These are phyloP conservation scores for Fonsecaea pugnacius DNA, from an alignment of 2,329 filamentous ascomycete genomes.

Conservation along the genomic window DNA sequence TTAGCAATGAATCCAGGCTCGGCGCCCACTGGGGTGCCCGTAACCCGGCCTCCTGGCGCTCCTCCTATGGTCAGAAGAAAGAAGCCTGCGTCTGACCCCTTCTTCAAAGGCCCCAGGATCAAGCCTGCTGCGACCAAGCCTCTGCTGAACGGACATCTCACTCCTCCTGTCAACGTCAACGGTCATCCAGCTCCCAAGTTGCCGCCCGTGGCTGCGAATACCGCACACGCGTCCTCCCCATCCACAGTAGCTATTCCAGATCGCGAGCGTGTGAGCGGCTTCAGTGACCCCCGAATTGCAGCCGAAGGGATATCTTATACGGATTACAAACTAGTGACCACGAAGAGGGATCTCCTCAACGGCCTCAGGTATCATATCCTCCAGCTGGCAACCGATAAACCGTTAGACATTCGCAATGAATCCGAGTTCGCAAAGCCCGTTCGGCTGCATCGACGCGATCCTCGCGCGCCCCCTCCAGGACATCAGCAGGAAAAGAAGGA, in stretches of 20 bases:
- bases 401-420: constrained; percentile 73
- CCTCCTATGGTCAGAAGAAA: constrained; percentile 30
- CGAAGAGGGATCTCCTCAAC: constrained; percentile 77
- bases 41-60: constrained; percentile 24
- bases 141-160: constrained; percentile 30
- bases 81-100: constrained; percentile 34
- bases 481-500: constrained; percentile 45
- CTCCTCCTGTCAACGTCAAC: constrained; percentile 24
- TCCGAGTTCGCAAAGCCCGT: constrained; percentile 85
- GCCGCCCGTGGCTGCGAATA: constrained; percentile 9
- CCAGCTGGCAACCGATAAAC: constrained; percentile 70
- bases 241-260: constrained; percentile 21
- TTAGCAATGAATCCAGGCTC: constrained; percentile 30
- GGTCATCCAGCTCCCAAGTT: constrained; percentile 21
- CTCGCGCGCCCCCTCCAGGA: constrained; percentile 65
- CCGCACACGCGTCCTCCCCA: constrained; percentile 21
- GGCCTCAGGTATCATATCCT: constrained; percentile 86
- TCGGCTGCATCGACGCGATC: constrained; percentile 85
- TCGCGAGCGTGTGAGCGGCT: constrained; percentile 35
- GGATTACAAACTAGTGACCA: constrained; percentile 76
- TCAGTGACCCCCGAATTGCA: constrained; percentile 35
- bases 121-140: constrained; percentile 16
- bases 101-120: constrained; percentile 30
- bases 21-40: constrained; percentile 25
- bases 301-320: constrained; percentile 42